Evolutionary conservation across 805 yeast genomes (phyloP), one percentile per base, ranked within the genome.

Genomic region (Monosporozyma servazzii): DNA sequence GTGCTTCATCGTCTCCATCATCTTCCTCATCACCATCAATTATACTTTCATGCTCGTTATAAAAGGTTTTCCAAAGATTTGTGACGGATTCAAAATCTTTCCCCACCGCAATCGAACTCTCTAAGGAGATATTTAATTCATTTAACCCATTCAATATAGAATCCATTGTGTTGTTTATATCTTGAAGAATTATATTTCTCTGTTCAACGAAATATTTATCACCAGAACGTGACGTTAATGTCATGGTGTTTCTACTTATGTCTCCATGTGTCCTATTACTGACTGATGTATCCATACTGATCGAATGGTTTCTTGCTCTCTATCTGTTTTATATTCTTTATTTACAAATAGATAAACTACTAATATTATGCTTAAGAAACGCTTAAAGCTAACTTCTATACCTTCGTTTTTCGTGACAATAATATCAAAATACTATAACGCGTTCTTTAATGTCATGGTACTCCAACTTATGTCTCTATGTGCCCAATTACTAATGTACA

Each of bases 1-100:
- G 17, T 4, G 21, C 44, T 10, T 41, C 39, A 46, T 47, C 44
- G 49, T 48, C 48, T 13, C 41, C 49, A 13, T 46, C 41, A 25
- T 47, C 53, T 21, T 47, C 53, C 11, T 37, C 46, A 20, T 51
- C 50, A 36, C 48, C 55, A 15, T 51, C 52, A 17, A 45, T 17
- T 20, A 50, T 36, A 17, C 53, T 47, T 30, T 60, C 69, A 20
- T 73, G 48, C 0, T 81, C 81, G 59, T 79, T 78, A 58, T 85
- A 84, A 59, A 85, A 84, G 37, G 75, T 75, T 33, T 75, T 70
- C 95, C 95, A 86, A 36, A 85, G 70, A n/a, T 74, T 68, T 2
- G 89, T 77, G 15, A 84, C 86, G 48, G 78, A 77, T 52, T 84
- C 86, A 58, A 85, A 86, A 53, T 84, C 90, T 60, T 81, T 80